phyloP scores from a whole-genome alignment of 2,329 filamentous ascomycete genomes.

The Xylariaceae sp. region DNA sequence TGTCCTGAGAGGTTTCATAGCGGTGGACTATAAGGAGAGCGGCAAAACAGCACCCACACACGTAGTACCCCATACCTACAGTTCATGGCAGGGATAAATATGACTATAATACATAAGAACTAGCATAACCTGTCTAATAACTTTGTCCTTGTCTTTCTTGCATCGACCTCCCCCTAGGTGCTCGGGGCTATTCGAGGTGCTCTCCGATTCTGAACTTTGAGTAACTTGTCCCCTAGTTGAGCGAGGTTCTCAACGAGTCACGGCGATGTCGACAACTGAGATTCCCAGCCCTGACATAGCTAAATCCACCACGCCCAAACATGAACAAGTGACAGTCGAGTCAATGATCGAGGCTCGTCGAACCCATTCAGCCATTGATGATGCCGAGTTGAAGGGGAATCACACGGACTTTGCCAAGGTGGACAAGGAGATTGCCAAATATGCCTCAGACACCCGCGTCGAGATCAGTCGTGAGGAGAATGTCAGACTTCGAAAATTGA shows the following conservation, averaged over 20 bases:
- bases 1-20: slow-evolving; percentile 3
- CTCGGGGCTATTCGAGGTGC: background rate
- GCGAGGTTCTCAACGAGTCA: background rate
- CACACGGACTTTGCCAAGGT: slow-evolving; percentile 58
- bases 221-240: background rate
- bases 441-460: slow-evolving; percentile 62
- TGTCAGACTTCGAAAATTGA: slow-evolving; percentile 64
- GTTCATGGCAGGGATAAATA: slow-evolving; percentile 7
- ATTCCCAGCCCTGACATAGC: too few species aligned
- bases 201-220: background rate
- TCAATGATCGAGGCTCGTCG: slow-evolving; percentile 41
- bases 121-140: background rate
- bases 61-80: background rate
- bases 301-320: slow-evolving; percentile 28
- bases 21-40: slow-evolving; percentile 4
- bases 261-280: slow-evolving; percentile 38
- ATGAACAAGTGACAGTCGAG: slow-evolving; percentile 27
- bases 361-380: slow-evolving; percentile 36
- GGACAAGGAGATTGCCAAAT: slow-evolving; percentile 74
- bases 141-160: background rate
- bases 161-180: background rate
- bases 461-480: slow-evolving; percentile 66
- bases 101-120: slow-evolving; percentile 5
- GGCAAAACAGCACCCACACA: slow-evolving; percentile 5
- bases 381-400: slow-evolving; percentile 54